phyloP scores from a whole-genome alignment of 345 rosid genomes.

The Psidium guajava region DNA sequence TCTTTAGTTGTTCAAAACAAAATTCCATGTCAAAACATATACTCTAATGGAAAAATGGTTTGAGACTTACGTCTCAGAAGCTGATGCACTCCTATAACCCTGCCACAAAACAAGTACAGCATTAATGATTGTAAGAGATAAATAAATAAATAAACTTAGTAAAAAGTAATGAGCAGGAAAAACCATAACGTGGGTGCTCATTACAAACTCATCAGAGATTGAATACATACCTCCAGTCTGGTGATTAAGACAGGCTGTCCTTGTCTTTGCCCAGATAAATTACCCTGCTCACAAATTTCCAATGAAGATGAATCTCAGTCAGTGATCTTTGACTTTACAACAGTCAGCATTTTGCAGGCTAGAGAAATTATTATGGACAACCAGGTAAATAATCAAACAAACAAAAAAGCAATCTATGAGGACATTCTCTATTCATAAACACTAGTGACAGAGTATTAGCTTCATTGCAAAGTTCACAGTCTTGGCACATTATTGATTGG shows the following conservation, averaged over 20 bases:
- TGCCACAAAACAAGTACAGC: constrained; percentile 17
- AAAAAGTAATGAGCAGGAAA: neutral
- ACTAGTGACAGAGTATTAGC: neutral
- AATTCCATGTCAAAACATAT: neutral
- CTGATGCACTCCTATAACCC: constrained; percentile 90
- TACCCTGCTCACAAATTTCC: constrained; percentile 49
- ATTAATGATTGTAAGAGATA: neutral
- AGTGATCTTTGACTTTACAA: neutral
- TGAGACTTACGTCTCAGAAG: constrained; percentile 78
- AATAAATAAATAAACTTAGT: neutral
- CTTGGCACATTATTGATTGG: neutral
- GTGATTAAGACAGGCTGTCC: constrained; percentile 98
- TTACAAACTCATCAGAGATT: neutral
- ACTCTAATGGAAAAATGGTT: neutral
- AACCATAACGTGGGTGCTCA: neutral
- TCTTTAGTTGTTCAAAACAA: neutral
- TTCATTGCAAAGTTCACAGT: neutral
- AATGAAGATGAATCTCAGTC: neutral
- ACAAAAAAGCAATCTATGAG: neutral
- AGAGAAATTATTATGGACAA: neutral
- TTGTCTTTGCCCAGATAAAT: constrained; percentile 87
- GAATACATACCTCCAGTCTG: constrained; percentile 67
- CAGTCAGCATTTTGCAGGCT: neutral
- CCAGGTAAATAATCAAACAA: neutral
- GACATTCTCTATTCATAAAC: neutral